Base-by-base conservation (phyloP, 2,329 filamentous ascomycete genomes). In the Fusarium albosuccineum region DNA sequence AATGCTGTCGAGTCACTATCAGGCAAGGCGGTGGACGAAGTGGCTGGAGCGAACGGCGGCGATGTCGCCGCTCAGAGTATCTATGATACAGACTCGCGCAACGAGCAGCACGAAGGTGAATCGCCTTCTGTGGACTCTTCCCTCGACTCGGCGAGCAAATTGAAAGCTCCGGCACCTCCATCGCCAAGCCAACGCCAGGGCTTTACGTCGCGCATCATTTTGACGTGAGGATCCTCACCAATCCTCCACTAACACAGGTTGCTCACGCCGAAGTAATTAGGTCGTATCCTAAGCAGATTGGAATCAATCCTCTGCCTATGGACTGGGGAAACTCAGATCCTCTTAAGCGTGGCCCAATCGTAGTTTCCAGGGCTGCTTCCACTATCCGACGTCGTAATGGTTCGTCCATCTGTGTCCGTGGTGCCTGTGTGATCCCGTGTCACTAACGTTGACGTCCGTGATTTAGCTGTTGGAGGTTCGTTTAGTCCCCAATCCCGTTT, bases 201-300 rank as follows among this genome's bases (percentile, higher is more conserved):
- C 5, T 82, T 86, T 64, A 83, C 84, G 9, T 86, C 85, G 53
- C 83, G 85, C 17, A 87, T 87, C 61, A 81, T 87, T 64, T 79
- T 87, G 63, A 87, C 85, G 84, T 86, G 73, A 72, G 77, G 67
- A 75, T 67, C 57, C 52, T 40, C 42, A 17, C n/a, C 22, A 29
- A 29, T 51, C 14, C 30, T 49, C 39, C 36, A 49, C 34, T 60
- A 54, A 57, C 42, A 57, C 34, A 36, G 26, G 41, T 22, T 56
- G 53, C 59, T 67, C 48, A 72, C 54, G 41, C 36, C 16, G 33
- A 39, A 33, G 40, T 60, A 37, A 46, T 11, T 42, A 88, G 86
- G 51, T 97, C 94, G 6, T 97, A 98, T 79, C 95, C 95, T 29
- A 94, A 93, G 72, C 95, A 97, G 81, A 93, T 92, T 69, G 95